Evolutionary conservation across 129 eudicot species (phyloP).

Genomic region (Tagetes erecta): DNA sequence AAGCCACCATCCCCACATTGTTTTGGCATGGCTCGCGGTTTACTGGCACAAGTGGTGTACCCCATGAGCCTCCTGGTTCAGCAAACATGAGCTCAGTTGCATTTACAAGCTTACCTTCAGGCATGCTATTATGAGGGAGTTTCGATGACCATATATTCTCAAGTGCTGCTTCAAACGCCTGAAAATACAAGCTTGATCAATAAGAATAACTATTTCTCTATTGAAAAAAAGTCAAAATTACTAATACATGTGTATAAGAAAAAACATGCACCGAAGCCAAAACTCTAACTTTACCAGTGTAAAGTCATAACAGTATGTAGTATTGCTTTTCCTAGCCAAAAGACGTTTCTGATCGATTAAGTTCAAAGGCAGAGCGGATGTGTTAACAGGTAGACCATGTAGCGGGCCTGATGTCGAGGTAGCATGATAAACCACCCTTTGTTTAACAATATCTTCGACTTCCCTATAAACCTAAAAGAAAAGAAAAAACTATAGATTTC

Average conservation of each 20-base stretch:
- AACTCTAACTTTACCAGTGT: constrained; percentile 53
- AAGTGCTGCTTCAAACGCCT: constrained; percentile 90
- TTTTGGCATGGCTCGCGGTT: constrained; percentile 79
- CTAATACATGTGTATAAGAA: constrained; percentile 17
- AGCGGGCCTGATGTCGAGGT: constrained; percentile 52
- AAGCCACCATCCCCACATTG: constrained; percentile 97
- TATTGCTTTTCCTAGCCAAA: constrained; percentile 87
- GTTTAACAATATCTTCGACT: constrained; percentile 57
- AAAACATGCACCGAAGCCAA: not conserved
- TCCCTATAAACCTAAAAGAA: constrained; percentile 73
- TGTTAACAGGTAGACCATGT: constrained; percentile 75
- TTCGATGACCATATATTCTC: constrained; percentile 69
- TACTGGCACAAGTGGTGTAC: constrained; percentile 64
- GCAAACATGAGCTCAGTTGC: constrained; percentile 69
- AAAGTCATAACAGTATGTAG: constrained; percentile 97
- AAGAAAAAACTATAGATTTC: not conserved
- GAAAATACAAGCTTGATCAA: not conserved
- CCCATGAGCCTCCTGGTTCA: constrained; percentile 68
- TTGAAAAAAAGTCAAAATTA: not conserved
- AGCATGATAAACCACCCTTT: constrained; percentile 61
- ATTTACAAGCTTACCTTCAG: constrained; percentile 51
- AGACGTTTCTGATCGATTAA: constrained; percentile 83
- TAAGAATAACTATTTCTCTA: no score
- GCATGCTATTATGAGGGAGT: constrained; percentile 36
- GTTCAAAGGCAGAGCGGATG: constrained; percentile 74